Evolutionary conservation across 2,329 filamentous ascomycete genomes (phyloP).

Genomic region (Conoideocrella luteorostrata): DNA sequence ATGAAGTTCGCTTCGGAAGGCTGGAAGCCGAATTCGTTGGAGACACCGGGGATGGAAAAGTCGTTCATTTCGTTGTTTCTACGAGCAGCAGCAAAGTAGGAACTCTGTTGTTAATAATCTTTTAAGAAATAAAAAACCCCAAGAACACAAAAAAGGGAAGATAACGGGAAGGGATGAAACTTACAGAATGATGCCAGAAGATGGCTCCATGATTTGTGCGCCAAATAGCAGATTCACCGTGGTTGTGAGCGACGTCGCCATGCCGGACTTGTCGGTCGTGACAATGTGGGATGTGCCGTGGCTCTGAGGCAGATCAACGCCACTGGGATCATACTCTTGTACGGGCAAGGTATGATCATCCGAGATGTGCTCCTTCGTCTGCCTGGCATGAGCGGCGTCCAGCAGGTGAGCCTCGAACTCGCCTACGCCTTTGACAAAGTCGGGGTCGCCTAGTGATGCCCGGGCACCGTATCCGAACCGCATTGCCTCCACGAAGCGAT

Average conservation of each 20-base stretch:
- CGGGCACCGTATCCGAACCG: constrained; percentile 81
- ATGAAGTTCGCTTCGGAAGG: constrained; percentile 79
- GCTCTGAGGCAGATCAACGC: constrained; percentile 60
- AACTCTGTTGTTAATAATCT: no score
- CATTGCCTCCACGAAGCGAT: constrained; percentile 82
- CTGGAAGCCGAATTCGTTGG: constrained; percentile 79
- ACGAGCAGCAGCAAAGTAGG: neutral
- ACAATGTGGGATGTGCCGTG: constrained; percentile 71
- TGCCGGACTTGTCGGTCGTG: constrained; percentile 62
- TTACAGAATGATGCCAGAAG: constrained; percentile 72
- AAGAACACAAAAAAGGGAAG: neutral
- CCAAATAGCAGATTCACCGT: constrained; percentile 88
- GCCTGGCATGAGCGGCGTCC: constrained; percentile 48
- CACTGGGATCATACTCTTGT: constrained; percentile 64
- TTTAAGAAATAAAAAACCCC: no score
- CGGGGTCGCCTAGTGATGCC: constrained; percentile 75
- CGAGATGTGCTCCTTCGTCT: constrained; percentile 60
- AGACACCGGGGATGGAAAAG: constrained; percentile 73
- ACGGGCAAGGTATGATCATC: constrained; percentile 67
- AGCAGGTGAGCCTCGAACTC: constrained; percentile 65
- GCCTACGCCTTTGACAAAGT: constrained; percentile 58
- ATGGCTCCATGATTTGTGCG: constrained; percentile 68
- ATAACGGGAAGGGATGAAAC: constrained; percentile 3
- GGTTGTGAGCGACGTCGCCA: constrained; percentile 76
- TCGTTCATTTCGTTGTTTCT: constrained; percentile 65